Base-by-base conservation (phyloP, 2,329 filamentous ascomycete species). In the Lasiodiplodia theobromae region DNA sequence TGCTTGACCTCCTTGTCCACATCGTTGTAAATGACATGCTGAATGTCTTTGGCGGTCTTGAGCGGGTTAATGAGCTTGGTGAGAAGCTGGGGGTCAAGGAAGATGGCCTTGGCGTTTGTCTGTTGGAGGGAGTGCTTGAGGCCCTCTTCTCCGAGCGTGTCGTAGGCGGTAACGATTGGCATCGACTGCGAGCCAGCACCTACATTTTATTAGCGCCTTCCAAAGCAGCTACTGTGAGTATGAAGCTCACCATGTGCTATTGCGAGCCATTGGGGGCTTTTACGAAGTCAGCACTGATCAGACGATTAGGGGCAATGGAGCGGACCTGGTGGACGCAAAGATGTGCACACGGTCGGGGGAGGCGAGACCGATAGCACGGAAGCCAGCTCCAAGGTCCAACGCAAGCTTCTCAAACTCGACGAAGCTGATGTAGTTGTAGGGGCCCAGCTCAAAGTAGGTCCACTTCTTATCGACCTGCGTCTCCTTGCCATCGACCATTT, bases 121-220 rank as follows among this genome's bases (percentile, higher is more conserved):
- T 97, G 92, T 25, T 89, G 85, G 71, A 97, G 87, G 3, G 94
- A 96, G 83, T 97, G 94, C 82, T 91, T 89, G 71, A 97, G 87
- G 57, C 94, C 94, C 71, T 90, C 89, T 75, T 93, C 88, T 66
- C 94, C 94, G 54, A 97, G 90, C 37, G 94, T 97, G 80, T 97
- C 94, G 81, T 97, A 97, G 63, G 94, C 94, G 56, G 95, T 98
- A 63, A 97, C 95, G 73, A 97, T 94, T 69, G 92, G 89, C 78
- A 97, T 89, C 54, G 92, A 94, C 81, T 98, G 95, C 18, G 94
- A 94, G 23, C 89, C 82, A 68, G 88, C 91, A 84, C 84, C 84
- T 85, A 60, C 11, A 47, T 1, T 25, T 6, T 4, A n/a, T 68
- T 11, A 68, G 37, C 40, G 62, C 70, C 49, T 18, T 1, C 44